A percentile compares a stretch with the other conserved stretches of the same genome.
Evolutionary conservation across 495 filamentous ascomycete species (phyloP).

Genomic region (Cladorrhinum samala): DNA sequence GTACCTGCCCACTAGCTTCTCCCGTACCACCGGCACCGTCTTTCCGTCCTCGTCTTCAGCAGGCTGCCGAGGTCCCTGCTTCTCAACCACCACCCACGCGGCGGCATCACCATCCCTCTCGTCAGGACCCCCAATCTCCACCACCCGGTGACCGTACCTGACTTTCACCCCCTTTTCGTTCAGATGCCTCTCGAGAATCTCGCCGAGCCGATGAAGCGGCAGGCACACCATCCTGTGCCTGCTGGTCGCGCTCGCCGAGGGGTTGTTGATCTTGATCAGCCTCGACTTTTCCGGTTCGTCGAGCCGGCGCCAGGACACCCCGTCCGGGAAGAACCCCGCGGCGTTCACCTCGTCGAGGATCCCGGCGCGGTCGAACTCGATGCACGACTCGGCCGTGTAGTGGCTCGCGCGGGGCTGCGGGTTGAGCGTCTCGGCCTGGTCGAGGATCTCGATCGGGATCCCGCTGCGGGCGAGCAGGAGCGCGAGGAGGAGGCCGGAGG

Average conservation of each 20-base stretch:
- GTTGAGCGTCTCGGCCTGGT: conserved; percentile 45
- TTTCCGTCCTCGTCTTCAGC: neutral
- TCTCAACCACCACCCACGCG: conserved; percentile 48
- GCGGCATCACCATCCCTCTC: conserved; percentile 20
- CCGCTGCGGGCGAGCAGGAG: conserved; percentile 52
- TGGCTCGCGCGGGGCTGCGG: conserved; percentile 50
- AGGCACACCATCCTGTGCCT: conserved; percentile 26
- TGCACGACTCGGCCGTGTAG: conserved; percentile 46
- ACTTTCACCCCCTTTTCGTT: conserved; percentile 22
- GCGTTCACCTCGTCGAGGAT: conserved; percentile 46
- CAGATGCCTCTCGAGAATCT: neutral
- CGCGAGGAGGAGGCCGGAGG: conserved; percentile 52
- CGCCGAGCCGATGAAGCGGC: neutral
- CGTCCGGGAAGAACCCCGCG: conserved; percentile 42
- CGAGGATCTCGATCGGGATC: conserved; percentile 49
- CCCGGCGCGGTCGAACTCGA: conserved; percentile 50
- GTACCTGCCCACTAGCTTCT: conserved; percentile 48
- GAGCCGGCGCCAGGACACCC: conserved; percentile 44
- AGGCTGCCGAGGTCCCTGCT: conserved; percentile 12
- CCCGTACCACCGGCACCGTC: neutral
- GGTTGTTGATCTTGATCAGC: conserved; percentile 3
- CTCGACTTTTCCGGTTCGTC: conserved; percentile 3
- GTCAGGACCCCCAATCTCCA: conserved; percentile 37
- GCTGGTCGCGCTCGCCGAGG: conserved; percentile 26
- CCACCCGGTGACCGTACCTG: conserved; percentile 38